Evolutionary conservation across 225 moss, liverwort and hornwort genomes (phyloP), one percentile per base, ranked within the genome.

Genomic region (Bryum argenteum): DNA sequence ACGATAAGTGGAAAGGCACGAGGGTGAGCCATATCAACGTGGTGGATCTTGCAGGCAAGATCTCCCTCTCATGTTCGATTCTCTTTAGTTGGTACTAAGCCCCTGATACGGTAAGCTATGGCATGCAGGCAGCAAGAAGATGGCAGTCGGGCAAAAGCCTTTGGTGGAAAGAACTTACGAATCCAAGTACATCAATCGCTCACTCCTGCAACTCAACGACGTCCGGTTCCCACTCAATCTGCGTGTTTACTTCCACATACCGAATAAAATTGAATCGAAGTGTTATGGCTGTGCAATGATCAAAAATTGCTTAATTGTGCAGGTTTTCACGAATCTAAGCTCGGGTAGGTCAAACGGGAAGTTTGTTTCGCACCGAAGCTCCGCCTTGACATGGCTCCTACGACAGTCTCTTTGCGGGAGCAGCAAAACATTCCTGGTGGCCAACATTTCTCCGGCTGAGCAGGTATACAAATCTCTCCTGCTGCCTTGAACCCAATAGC

Each of bases 391-490:
- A 57, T 86, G 84, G 90, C 90, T 92, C 24, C 75, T 92, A 39
- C 79, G 77, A 80, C 83, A 90, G 54, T 88, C 92, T 66, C 81
- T 90, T 0, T 76, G 75, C 9, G 83, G 76, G 66, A 81, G 72
- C 18, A 76, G 70, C 71, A 90, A 88, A 59, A 77, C 86, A 22
- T 88, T 87, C 56, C 60, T 92, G 71, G 80, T 90, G 37, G 92
- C 90, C 54, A 86, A 81, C 64, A 74, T 92, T 53, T 92, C 92
- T 48, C 90, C 92, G 44, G 92, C 92, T 42, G 90, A 92, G 75
- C 90, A 92, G 76, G 88, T 92, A 67, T 41, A 9, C 8, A 38
- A 45, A 23, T 2, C 18, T 39, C 28, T 60, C 15, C 37, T 41
- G 22, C 37, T 41, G 22, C 28, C 71, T 14, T 39, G 20, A 43